These are phyloP conservation scores for Carex cristatella DNA, from an alignment of 176 grass and related monocot genomes.

Conservation along the genomic window DNA sequence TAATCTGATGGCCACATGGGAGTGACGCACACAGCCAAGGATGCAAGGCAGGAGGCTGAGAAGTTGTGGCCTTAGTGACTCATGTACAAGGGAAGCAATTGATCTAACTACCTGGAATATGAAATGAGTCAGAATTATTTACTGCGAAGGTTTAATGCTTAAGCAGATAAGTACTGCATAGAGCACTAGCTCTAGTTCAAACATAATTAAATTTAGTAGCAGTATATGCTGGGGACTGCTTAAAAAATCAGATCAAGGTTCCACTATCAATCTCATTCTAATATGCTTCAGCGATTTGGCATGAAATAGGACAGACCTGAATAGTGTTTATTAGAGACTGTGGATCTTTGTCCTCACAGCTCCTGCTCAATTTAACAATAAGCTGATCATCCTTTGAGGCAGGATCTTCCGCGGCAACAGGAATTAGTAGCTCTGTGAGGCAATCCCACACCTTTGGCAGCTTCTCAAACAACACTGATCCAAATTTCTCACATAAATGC, in stretches of 20 bases:
- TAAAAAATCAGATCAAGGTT: background rate
- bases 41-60: constrained; percentile 84
- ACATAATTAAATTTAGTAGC: background rate
- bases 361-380: constrained; percentile 52
- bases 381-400: constrained; percentile 40
- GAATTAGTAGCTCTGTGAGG: constrained; percentile 81
- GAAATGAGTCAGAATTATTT: constrained; percentile 11
- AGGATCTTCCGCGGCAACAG: constrained; percentile 37
- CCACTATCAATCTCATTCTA: background rate
- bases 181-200: background rate
- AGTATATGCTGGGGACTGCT: background rate
- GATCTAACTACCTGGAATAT: constrained; percentile 71
- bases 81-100: constrained; percentile 57
- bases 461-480: constrained; percentile 75
- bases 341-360: constrained; percentile 79
- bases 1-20: constrained; percentile 96
- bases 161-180: background rate
- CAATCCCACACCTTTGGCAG: constrained; percentile 95
- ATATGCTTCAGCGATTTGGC: background rate
- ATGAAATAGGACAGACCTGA: constrained; percentile 54
- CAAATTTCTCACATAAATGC: constrained; percentile 90
- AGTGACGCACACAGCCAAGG: constrained; percentile 69
- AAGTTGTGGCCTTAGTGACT: constrained; percentile 59
- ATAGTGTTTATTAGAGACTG: constrained; percentile 95
- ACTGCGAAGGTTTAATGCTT: background rate